A percentile compares a stretch with the other conserved stretches of the same genome.
These are phyloP conservation scores for Triticum aestivum DNA, from an alignment of 176 grass and related monocot genomes.

Conservation along the genomic window IWGSC_CS_RefSeq_v2.1 NC_057799.1:145902848-145903347, in stretches of 20 bases:
- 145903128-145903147: neutral
- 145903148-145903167: neutral
- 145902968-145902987: neutral
- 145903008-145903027: neutral
- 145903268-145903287: neutral
- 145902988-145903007: neutral
- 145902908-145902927: neutral
- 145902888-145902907: neutral
- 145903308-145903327: neutral
- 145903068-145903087: neutral
- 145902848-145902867: neutral
- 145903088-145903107: neutral
- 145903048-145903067: neutral
- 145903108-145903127: neutral
- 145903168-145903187: neutral
- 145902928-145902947: neutral
- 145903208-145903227: slow-evolving; percentile 7
- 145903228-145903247: slow-evolving; percentile 13
- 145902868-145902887: neutral
- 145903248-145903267: neutral
- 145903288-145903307: neutral
- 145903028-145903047: neutral
- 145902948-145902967: neutral
- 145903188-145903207: neutral
- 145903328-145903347: neutral